phyloP scores from a whole-genome alignment of 495 filamentous ascomycete genomes.

The Chlorociboria aeruginascens region DNA sequence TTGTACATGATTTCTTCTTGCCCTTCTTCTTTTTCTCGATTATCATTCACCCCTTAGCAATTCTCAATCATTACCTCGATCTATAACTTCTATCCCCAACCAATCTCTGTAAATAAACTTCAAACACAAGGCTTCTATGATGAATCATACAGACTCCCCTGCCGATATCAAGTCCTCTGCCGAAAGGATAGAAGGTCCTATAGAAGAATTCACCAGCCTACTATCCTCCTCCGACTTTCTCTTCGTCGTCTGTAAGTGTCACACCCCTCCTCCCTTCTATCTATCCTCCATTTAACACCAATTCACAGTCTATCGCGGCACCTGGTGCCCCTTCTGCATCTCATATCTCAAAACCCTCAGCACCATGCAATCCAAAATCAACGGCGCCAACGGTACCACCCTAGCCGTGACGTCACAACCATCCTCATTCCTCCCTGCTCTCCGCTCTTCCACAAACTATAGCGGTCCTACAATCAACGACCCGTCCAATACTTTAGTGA shows the following conservation, averaged over 20 bases:
- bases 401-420: conserved; percentile 11
- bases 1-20: too few relatives aligned
- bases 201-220: neutral
- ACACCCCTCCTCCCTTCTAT: neutral
- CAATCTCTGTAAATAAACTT: too few relatives aligned
- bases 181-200: too few relatives aligned
- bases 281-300: neutral
- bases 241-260: conserved; percentile 10
- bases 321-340: conserved; percentile 19
- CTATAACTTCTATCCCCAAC: too few relatives aligned
- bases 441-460: conserved; percentile 2
- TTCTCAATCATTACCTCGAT: too few relatives aligned
- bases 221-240: conserved; percentile 2
- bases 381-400: conserved; percentile 3
- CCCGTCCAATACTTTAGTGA: conserved; percentile 5
- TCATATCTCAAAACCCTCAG: conserved; percentile 15
- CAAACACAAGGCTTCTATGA: too few relatives aligned
- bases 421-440: too few relatives aligned
- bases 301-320: conserved; percentile 16
- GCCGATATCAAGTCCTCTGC: too few relatives aligned
- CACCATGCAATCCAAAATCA: conserved; percentile 7
- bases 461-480: conserved; percentile 11
- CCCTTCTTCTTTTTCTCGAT: too few relatives aligned
- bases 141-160: too few relatives aligned
- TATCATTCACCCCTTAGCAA: too few relatives aligned